Evolutionary conservation across 768 basidiomycete species (phyloP), one percentile per base, ranked within the genome.

Genomic region (Leccinellum luteum): DNA sequence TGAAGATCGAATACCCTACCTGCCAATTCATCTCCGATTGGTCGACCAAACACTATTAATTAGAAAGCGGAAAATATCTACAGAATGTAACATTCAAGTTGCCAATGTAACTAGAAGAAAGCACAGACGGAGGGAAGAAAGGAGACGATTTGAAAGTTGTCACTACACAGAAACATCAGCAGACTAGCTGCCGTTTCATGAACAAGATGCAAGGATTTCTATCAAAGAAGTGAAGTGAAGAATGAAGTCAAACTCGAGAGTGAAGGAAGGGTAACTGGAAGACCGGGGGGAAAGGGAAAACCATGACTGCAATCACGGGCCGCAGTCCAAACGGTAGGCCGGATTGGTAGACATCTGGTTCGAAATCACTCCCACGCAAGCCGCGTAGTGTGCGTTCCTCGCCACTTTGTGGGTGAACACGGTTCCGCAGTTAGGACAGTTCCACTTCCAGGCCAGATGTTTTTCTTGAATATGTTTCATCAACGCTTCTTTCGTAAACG

Each of bases 401-500:
- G 27, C 45, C 15, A n/a, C 8, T 54, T 61, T 56, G 9, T 55
- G 44, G 1, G 23, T 5, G 61, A 69, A 70, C 12, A 34, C 54
- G 10, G 49, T 12, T 13, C 69, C 69, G 13, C 69, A 70, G 25
- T 48, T 59, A 10, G 61, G 58, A 50, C 69, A 70, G 31, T 56
- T 23, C 66, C 68, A 70, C 53, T 17, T 62, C 69, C 69, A 70
- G 17, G 21, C 31, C 4, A 70, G 17, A 27, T 70, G 69, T 25
- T 6, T 64, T 52, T 72, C 70, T 43, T 64, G 67, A 7, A 70
- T 60, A 23, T 70, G 69, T 31, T 15, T 62, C 65, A 65, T 48
- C 58, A 70, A 25, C 17, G 52, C 62, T 3, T 63, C 68, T 32
- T 45, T 70, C 45, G 15, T 66, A n/a, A 57, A 62, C 7, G 48